These are phyloP conservation scores for Pythium coloratum DNA, from an alignment of 352 stramenopile species.

Conservation along the genomic window DNA sequence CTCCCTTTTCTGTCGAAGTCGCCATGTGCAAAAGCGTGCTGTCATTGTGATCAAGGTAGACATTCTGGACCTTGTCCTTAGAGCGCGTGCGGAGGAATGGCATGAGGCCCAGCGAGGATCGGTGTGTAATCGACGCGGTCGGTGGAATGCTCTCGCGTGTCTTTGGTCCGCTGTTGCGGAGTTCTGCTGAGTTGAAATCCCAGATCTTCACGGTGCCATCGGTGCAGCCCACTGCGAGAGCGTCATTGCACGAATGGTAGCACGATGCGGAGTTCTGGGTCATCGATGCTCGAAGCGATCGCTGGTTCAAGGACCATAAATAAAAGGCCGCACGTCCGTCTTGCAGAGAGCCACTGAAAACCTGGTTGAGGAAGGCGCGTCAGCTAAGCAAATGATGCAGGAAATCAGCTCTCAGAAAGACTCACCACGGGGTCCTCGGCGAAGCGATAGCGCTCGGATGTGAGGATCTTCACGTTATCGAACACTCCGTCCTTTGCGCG, in stretches of 20 bases:
- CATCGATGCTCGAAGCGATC: constrained; percentile 63
- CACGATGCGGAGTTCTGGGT: constrained; percentile 65
- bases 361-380: constrained; percentile 23
- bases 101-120: constrained; percentile 77
- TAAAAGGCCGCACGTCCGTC: constrained; percentile 81
- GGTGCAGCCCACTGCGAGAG: constrained; percentile 67
- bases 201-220: constrained; percentile 84
- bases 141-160: constrained; percentile 52
- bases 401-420: background rate
- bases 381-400: background rate
- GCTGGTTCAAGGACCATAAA: constrained; percentile 81
- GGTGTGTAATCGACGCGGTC: constrained; percentile 75
- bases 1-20: constrained; percentile 84
- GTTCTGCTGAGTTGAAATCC: constrained; percentile 72
- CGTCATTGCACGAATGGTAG: constrained; percentile 82
- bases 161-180: constrained; percentile 44
- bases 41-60: constrained; percentile 82
- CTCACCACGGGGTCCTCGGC: constrained; percentile 58
- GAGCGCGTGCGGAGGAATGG: constrained; percentile 82
- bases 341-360: constrained; percentile 75
- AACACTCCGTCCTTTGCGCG: constrained; percentile 55
- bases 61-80: constrained; percentile 75
- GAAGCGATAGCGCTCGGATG: constrained; percentile 60
- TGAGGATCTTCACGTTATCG: constrained; percentile 65
- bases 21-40: constrained; percentile 78